Base-by-base conservation (phyloP, 495 filamentous ascomycete genomes). In the Geopyxis carbonaria region DNA sequence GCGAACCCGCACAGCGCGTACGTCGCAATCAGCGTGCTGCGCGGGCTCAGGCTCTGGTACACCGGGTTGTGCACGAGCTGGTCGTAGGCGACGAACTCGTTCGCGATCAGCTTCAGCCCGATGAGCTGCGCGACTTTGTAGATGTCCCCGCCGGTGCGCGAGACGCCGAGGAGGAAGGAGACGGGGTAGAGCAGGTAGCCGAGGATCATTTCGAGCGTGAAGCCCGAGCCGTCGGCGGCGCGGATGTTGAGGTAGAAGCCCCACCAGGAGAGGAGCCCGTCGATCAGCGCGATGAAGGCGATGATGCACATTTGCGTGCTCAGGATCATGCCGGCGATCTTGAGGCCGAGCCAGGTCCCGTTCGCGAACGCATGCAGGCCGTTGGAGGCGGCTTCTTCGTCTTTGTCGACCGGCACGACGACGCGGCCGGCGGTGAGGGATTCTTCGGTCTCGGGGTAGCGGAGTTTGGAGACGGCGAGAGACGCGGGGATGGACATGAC, bases 401-500 rank as follows among this genome's bases (percentile, higher is more conserved):
- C 61, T 21, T 76, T 69, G 39, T 81, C 65, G 15, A 80, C 73
- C 1, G 82, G 82, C n/a, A 91, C 66, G 15, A 84, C 70, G 5
- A 86, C 73, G 2, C 69, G 65, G 20, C 84, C 83, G 7, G 78
- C 74, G 1, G 84, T 92, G 13, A 92, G 59, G 1, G 80, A 77
- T 48, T 83, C 79, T 57, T 92, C 79, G 11, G 76, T 78, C 56
- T 93, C 85, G 2, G 85, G 85, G 58, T 73, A 91, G 18, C 85
- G 80, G 37, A 93, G 66, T 58, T 92, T 92, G 30, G 79, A 86
- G 22, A 81, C 70, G 14, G 85, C 83, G 7, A 93, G 65, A 2
- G 80, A 86, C 0, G 83, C 81, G 0, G 85, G 85, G 45, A 93
- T 93, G 34, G 74, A 80, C 85, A 93, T 93, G 47, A 93, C 80